Evolutionary conservation across 345 rosid species (phyloP).

Genomic region (Euphorbia pulcherrima): DNA sequence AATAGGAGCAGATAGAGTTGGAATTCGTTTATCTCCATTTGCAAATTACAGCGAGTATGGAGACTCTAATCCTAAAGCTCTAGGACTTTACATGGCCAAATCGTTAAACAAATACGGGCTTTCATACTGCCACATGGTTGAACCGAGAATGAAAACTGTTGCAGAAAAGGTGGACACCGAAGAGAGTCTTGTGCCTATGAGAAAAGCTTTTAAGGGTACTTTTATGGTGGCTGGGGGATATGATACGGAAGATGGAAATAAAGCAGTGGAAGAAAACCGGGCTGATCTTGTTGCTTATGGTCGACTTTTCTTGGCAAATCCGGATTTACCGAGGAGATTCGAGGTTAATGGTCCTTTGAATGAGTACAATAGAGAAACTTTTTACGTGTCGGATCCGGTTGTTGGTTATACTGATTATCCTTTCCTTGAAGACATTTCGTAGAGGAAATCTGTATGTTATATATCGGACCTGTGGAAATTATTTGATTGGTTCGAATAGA

Average conservation of each 20-base stretch:
- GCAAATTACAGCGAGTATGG: slow-evolving; percentile 45
- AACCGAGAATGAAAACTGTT: slow-evolving; percentile 47
- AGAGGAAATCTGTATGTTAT: too few relatives aligned
- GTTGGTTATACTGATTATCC: slow-evolving; percentile 75
- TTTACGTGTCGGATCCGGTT: slow-evolving; percentile 45
- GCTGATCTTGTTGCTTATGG: slow-evolving; percentile 64
- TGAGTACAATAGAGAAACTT: slow-evolving; percentile 45
- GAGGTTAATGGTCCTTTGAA: slow-evolving; percentile 52
- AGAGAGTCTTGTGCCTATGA: slow-evolving; percentile 48
- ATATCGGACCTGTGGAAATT: too few relatives aligned
- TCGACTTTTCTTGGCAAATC: slow-evolving; percentile 59
- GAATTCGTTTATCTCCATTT: slow-evolving; percentile 62
- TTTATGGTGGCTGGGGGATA: slow-evolving; percentile 64
- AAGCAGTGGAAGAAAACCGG: slow-evolving; percentile 38
- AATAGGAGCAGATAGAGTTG: slow-evolving; percentile 68
- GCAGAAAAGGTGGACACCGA: slow-evolving; percentile 28
- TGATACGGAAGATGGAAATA: slow-evolving; percentile 45
- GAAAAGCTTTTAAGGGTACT: slow-evolving; percentile 61
- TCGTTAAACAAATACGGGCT: slow-evolving; percentile 52
- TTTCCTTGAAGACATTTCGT: slow-evolving; percentile 33
- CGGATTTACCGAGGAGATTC: slow-evolving; percentile 65
- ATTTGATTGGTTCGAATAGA: too few relatives aligned
- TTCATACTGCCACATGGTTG: slow-evolving; percentile 66
- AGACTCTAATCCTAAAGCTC: slow-evolving; percentile 59
- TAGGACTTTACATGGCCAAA: slow-evolving; percentile 57